Evolutionary conservation across 768 basidiomycete genomes (phyloP).

Genomic region (Xerocomellus intermedius): DNA sequence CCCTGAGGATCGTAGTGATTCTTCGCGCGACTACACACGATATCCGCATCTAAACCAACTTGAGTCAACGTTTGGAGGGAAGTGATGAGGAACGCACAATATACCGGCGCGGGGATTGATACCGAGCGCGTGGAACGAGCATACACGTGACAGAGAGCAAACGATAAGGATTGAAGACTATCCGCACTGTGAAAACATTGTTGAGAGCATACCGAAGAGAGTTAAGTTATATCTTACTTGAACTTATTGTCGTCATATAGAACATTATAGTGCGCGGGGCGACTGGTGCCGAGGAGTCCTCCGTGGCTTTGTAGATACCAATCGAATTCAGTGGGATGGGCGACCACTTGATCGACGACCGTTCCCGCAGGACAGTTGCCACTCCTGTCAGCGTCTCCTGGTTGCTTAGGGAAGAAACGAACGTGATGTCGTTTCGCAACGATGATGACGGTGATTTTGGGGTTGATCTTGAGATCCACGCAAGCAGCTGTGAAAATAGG

Average conservation of each 20-base stretch:
- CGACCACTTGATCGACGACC: conserved; percentile 69
- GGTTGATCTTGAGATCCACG: conserved; percentile 50
- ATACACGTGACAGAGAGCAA: conserved; percentile 78
- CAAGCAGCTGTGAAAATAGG: conserved; percentile 54
- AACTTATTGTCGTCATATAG: conserved; percentile 55
- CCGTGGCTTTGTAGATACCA: conserved; percentile 79
- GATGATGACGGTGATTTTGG: conserved; percentile 72
- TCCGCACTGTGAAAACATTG: conserved; percentile 46
- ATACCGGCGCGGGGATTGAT: conserved; percentile 80
- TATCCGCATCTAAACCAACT: conserved; percentile 61
- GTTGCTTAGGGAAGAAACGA: conserved; percentile 51
- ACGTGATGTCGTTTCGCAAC: conserved; percentile 63
- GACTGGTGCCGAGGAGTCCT: conserved; percentile 74
- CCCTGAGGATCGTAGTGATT: conserved; percentile 73
- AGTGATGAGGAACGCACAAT: conserved; percentile 48
- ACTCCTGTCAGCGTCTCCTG: conserved; percentile 54
- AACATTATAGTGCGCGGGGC: conserved; percentile 56
- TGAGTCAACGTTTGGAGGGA: neutral
- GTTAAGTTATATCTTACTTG: conserved; percentile 36
- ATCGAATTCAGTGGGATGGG: conserved; percentile 72
- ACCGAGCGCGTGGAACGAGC: conserved; percentile 79
- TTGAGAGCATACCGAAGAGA: conserved; percentile 4
- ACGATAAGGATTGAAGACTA: conserved; percentile 66
- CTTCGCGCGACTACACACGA: conserved; percentile 72
- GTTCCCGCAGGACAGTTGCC: conserved; percentile 79